phyloP scores from a whole-genome alignment of 2,329 filamentous ascomycete species.

The Paraphaeosphaeria sporulosa region DNA sequence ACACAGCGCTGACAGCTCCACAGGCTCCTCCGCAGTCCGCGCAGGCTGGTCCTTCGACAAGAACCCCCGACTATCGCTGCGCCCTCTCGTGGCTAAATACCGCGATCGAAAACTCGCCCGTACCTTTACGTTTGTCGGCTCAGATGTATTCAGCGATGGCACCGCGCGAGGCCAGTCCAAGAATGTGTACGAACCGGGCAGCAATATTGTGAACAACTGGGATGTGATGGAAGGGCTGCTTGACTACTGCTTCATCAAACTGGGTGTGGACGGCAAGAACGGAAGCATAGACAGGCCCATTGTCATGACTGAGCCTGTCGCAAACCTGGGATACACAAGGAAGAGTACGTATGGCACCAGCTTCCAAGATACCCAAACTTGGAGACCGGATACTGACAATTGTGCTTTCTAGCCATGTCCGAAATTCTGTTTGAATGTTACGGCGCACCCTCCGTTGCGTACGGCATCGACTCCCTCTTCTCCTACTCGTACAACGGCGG shows the following conservation, averaged over 20 bases:
- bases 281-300: conserved; percentile 84
- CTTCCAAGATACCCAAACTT: background rate
- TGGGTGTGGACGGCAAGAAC: conserved; percentile 80
- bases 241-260: conserved; percentile 93
- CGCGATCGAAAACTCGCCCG: conserved; percentile 92
- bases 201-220: conserved; percentile 94
- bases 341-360: conserved; percentile 69
- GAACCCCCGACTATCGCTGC: conserved; percentile 78
- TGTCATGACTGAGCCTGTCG: conserved; percentile 94
- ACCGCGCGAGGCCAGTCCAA: conserved; percentile 90
- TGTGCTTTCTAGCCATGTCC: conserved; percentile 76
- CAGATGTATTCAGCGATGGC: conserved; percentile 93
- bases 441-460: conserved; percentile 84
- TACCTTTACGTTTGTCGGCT: conserved; percentile 90
- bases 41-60: conserved; percentile 96
- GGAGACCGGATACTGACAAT: conserved; percentile 31
- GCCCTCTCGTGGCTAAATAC: conserved; percentile 93
- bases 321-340: conserved; percentile 86
- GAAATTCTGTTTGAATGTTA: conserved; percentile 98
- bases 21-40: conserved; percentile 87
- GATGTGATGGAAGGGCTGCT: conserved; percentile 95
- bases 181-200: conserved; percentile 88
- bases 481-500: conserved; percentile 94
- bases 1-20: conserved; percentile 22
- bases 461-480: conserved; percentile 96